Percentiles rank a stretch among this genome's conserved stretches.
phyloP scores from a whole-genome alignment of 495 filamentous ascomycete genomes.

The Daldinia loculata region DNA sequence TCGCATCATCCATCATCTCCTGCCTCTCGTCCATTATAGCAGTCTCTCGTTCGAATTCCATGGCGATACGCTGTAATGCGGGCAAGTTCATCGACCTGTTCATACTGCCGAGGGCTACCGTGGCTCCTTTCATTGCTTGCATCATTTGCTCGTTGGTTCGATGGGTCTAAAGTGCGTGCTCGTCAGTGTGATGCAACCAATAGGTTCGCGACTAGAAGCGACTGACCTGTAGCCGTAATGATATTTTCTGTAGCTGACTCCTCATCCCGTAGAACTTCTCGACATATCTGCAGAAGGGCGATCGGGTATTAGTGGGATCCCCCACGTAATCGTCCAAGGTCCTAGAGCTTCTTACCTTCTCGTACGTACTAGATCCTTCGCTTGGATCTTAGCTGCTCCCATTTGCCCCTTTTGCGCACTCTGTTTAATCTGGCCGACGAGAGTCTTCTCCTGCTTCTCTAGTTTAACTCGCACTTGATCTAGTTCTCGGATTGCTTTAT shows the following conservation, averaged over 20 bases:
- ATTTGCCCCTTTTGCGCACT: constrained; percentile 97
- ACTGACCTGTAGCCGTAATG: constrained; percentile 87
- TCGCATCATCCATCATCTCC: constrained; percentile 99
- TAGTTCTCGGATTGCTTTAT: constrained; percentile 95
- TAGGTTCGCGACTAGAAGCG: background rate
- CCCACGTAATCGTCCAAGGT: background rate
- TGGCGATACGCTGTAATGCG: constrained; percentile 92
- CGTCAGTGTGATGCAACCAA: background rate
- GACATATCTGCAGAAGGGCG: constrained; percentile 70
- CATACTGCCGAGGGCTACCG: constrained; percentile 91
- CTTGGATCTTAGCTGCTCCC: constrained; percentile 95
- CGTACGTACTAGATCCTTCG: constrained; percentile 94
- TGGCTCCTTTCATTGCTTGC: constrained; percentile 99
- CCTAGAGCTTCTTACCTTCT: constrained; percentile 65
- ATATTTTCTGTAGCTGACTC: constrained; percentile 95
- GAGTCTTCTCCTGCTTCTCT: constrained; percentile 97
- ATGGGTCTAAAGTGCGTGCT: constrained; percentile 72
- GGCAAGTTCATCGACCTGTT: constrained; percentile 97
- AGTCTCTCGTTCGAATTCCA: constrained; percentile 99
- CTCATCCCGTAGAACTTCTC: constrained; percentile 99
- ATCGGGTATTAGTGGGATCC: constrained; percentile 11
- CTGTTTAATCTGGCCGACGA: constrained; percentile 94
- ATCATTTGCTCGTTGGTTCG: constrained; percentile 99
- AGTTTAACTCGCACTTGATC: constrained; percentile 93
- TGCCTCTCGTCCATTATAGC: constrained; percentile 99